Evolutionary conservation across 1,284 basidiomycete species (phyloP), one percentile per base, ranked within the genome.

Genomic region (Phellinidium pouzarii): DNA sequence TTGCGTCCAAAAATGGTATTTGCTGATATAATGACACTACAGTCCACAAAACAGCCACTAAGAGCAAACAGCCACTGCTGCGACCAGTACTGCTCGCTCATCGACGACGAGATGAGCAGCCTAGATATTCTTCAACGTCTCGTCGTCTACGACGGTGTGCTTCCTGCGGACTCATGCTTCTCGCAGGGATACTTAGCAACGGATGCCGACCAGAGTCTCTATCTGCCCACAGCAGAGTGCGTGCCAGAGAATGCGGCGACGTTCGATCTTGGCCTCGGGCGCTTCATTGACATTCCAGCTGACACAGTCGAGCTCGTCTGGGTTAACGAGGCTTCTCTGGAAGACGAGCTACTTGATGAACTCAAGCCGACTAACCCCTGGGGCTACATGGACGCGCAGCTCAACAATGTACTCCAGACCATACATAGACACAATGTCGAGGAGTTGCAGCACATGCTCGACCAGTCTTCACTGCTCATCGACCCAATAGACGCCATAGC

Each of bases 161-260:
- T 56, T 7, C 26, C 42, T 9, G 20, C 44, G 2, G 37, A 48
- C 19, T 59, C 72, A 0, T 86, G 84, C 62, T 64, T 84, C 8
- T 66, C 71, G 0, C 57, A 66, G 38, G 72, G 61, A 52, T 84
- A 77, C 63, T 72, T 77, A 55, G 84, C 83, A 48, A 77, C 75
- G 26, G 76, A 74, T 31, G 67, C 67, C 19, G 64, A 67, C 4
- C 69, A 74, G 44, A 76, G 75, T 59, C 59, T 85, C 52, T 76
- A 84, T 59, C 66, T 72, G 45, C 62, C 72, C 11, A 68, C 72
- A 53, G 48, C 59, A 14, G 59, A 59, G 41, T 81, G 79, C 60
- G 58, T 50, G 20, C 23, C 68, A 43, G 60, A 62, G 23, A 44
- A 42, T 25, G 19, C 40, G 54, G 59, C 34, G 25, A 57, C 17